A percentile compares a stretch with the other conserved stretches of the same genome.
These are phyloP conservation scores for Dioscorea alata DNA, from an alignment of 106 monocot genomes.

Conservation along the genomic window DNA sequence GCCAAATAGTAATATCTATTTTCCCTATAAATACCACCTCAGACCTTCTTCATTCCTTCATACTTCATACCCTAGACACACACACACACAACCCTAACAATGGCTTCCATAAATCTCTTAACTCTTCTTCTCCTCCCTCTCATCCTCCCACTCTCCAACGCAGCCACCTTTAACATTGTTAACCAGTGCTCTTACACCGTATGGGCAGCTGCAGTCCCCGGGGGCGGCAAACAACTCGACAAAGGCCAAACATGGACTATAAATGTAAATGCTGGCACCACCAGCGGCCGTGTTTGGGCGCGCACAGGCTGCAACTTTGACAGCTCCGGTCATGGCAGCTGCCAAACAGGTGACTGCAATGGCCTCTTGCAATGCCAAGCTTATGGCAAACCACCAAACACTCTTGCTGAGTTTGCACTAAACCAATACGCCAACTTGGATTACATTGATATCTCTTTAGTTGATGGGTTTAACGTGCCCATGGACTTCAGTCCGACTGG, in stretches of 20 bases:
- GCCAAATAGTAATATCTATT: no score
- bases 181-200: slow-evolving; percentile 28
- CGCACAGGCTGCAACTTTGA: slow-evolving; percentile 51
- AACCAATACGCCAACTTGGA: slow-evolving; percentile 31
- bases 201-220: slow-evolving; percentile 21
- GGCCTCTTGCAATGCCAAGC: slow-evolving; percentile 28
- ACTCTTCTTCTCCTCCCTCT: slow-evolving; percentile 3
- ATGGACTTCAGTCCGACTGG: slow-evolving; percentile 1
- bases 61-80: no score
- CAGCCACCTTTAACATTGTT: slow-evolving; percentile 15
- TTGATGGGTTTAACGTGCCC: slow-evolving; percentile 39
- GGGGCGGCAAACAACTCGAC: slow-evolving; percentile 16
- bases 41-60: no score
- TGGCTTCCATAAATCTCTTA: background rate
- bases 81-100: background rate
- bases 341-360: slow-evolving; percentile 46
- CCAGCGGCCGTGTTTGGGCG: slow-evolving; percentile 38
- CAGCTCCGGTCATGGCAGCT: slow-evolving; percentile 20
- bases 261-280: slow-evolving; percentile 8
- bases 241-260: slow-evolving; percentile 14
- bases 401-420: slow-evolving; percentile 31
- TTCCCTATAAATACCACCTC: no score
- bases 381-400: slow-evolving; percentile 31
- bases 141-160: slow-evolving; percentile 4
- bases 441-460: slow-evolving; percentile 41